These are phyloP conservation scores for Penicillium mononematosum DNA, from an alignment of 495 filamentous ascomycete species.

Conservation along the genomic window DNA sequence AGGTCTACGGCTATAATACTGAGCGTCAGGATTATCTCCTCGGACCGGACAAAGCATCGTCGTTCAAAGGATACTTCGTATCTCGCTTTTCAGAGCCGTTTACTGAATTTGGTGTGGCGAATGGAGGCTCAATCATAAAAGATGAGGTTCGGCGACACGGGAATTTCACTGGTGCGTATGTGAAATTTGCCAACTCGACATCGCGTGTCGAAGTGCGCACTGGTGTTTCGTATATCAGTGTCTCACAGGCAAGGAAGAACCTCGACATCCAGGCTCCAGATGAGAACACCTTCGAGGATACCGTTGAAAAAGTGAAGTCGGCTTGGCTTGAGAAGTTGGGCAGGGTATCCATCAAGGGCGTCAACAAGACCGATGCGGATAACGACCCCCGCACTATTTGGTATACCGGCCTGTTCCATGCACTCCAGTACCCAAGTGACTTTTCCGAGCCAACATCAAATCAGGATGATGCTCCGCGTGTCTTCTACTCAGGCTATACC, in stretches of 20 bases:
- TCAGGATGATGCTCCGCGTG: conserved; percentile 4
- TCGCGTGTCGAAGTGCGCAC: conserved; percentile 26
- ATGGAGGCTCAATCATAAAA: conserved; percentile 13
- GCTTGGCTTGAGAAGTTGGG: conserved; percentile 30
- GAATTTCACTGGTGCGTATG: conserved; percentile 29
- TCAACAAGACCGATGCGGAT: conserved; percentile 23
- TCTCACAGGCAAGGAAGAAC: conserved; percentile 29
- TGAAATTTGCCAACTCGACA: conserved; percentile 18
- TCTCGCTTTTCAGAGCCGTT: conserved; percentile 29
- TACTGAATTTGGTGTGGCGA: conserved; percentile 15
- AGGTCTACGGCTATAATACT: conserved; percentile 29
- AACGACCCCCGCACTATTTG: conserved; percentile 26
- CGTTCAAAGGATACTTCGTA: conserved; percentile 30
- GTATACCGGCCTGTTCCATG: conserved; percentile 29
- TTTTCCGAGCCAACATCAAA: conserved; percentile 27
- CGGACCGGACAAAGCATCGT: conserved; percentile 25
- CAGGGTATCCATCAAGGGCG: conserved; percentile 24
- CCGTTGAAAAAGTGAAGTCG: conserved; percentile 20
- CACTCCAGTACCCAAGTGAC: conserved; percentile 30
- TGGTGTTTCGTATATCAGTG: conserved; percentile 29
- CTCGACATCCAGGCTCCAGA: conserved; percentile 23
- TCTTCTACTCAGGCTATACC: conserved; percentile 30
- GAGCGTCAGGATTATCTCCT: conserved; percentile 33
- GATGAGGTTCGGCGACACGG: conserved; percentile 11
- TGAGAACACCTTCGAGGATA: conserved; percentile 19